These are phyloP conservation scores for Cephaloascus fragrans DNA, from an alignment of 805 yeast genomes.

Conservation along the genomic window DNA sequence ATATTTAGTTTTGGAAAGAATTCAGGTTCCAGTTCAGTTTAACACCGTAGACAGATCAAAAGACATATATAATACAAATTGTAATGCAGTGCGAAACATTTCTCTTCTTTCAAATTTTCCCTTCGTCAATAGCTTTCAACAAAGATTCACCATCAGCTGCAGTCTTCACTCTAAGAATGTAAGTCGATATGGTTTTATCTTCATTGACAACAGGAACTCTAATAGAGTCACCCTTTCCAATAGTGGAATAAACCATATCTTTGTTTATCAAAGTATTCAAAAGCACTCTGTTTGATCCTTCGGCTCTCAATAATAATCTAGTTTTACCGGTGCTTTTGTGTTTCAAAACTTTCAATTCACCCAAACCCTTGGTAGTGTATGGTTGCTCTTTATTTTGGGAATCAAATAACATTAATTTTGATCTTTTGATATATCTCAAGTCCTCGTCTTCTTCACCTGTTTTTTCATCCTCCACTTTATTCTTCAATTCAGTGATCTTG, in stretches of 20 bases:
- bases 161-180: slow-evolving; percentile 68
- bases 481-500: slow-evolving; percentile 29
- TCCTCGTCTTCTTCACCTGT: slow-evolving; percentile 88
- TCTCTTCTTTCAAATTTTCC: slow-evolving; percentile 1
- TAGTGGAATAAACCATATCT: slow-evolving; percentile 47
- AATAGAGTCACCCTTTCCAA: slow-evolving; percentile 59
- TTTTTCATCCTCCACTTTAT: slow-evolving; percentile 38
- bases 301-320: slow-evolving; percentile 76
- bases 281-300: slow-evolving; percentile 74
- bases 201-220: slow-evolving; percentile 54
- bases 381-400: slow-evolving; percentile 28
- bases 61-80: too few species aligned
- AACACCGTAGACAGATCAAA: too few species aligned
- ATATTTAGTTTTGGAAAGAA: too few species aligned
- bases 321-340: slow-evolving; percentile 50
- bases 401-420: slow-evolving; percentile 59
- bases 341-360: slow-evolving; percentile 67
- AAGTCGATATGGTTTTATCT: slow-evolving; percentile 54
- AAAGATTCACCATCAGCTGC: slow-evolving; percentile 56
- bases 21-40: too few species aligned
- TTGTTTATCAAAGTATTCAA: slow-evolving; percentile 56
- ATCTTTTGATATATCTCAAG: slow-evolving; percentile 49
- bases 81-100: too few species aligned
- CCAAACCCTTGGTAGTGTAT: slow-evolving; percentile 65
- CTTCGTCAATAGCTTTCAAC: slow-evolving; percentile 14